phyloP scores from a whole-genome alignment of 176 grass and related monocot species.

The Carex cristatella region DNA sequence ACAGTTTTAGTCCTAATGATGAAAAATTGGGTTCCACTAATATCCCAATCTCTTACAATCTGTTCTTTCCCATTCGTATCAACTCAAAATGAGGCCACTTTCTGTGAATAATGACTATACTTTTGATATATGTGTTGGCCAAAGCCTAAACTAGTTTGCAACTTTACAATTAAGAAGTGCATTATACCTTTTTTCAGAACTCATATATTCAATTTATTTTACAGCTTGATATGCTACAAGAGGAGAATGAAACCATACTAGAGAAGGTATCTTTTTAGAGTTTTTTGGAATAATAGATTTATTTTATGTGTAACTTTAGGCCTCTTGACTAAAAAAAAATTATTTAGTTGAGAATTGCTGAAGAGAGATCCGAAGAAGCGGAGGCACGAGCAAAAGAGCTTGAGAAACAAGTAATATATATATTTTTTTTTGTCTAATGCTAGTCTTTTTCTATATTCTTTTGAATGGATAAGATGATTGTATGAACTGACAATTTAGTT shows the following conservation, averaged over 20 bases:
- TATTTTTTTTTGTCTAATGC: background rate
- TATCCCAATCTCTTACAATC: slow-evolving; percentile 5
- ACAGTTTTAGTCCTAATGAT: slow-evolving; percentile 2
- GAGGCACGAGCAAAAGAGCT: slow-evolving; percentile 90
- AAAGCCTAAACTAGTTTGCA: background rate
- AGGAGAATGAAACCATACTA: slow-evolving; percentile 89
- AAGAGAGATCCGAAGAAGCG: slow-evolving; percentile 85
- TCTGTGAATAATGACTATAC: background rate
- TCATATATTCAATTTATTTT: slow-evolving; percentile 30
- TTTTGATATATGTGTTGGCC: background rate
- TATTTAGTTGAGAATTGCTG: slow-evolving; percentile 77
- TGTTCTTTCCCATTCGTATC: background rate
- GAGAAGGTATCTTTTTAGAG: slow-evolving; percentile 57
- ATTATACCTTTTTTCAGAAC: slow-evolving; percentile 26
- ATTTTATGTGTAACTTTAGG: background rate
- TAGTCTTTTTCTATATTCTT: background rate
- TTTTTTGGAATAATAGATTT: background rate
- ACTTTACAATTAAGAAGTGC: slow-evolving; percentile 20
- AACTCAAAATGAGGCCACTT: background rate
- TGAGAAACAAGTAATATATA: slow-evolving; percentile 77
- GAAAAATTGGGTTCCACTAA: background rate
- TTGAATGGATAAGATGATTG: background rate
- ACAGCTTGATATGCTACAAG: slow-evolving; percentile 99
- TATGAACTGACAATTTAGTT: slow-evolving; percentile 27
- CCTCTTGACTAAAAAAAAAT: background rate